Base-by-base conservation (phyloP, 202 grass and related monocot genomes). In the Schoenoplectus triqueter region DNA sequence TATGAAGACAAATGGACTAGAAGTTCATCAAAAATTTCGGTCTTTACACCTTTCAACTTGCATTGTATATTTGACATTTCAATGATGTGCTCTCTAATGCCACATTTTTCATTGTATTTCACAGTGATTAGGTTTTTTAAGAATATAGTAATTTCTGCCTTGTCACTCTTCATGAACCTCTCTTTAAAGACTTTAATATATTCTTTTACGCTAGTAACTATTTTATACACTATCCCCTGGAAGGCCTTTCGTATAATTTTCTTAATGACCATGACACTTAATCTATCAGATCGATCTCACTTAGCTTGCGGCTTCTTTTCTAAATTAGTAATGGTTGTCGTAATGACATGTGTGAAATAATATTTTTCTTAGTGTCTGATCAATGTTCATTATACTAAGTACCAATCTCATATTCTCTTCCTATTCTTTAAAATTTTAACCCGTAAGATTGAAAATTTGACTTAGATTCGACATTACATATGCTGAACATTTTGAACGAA, bases 71-170 rank as follows among this genome's bases (percentile, higher is more conserved):
- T 57, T 13, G 56, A 17, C 52, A 81, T 64, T 2, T 63, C 50
- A 44, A 81, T 63, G 45, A 81, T 81, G 22, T 81, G 64, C 22
- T 64, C 61, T 20, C 17, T 64, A 2, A 42, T 81, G 3, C 46
- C 63, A 15, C 47, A 20, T 46, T 46, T 81, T 40, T 56, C 55
- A 9, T 81, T 64, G n/a, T 81, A 81, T 59, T 63, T 64, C 78
- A 44, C 7, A 6, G 6, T 62, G 78, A 81, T 9, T 44, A 80
- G 78, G 1, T 22, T 60, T 19, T 45, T 63, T 4, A 81, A 63
- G 46, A 81, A 19, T 45, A 10, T 81, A 64, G n/a, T 14, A 13
- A 45, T 81, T 47, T 64, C 9, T 7, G 7, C 2, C 20, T 81
- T 81, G 19, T 64, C 22, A 59, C 60, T 63, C 60, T 63, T 63